Evolutionary conservation across 2,329 filamentous ascomycete species (phyloP).

Genomic region (Ophiostoma sp.): DNA sequence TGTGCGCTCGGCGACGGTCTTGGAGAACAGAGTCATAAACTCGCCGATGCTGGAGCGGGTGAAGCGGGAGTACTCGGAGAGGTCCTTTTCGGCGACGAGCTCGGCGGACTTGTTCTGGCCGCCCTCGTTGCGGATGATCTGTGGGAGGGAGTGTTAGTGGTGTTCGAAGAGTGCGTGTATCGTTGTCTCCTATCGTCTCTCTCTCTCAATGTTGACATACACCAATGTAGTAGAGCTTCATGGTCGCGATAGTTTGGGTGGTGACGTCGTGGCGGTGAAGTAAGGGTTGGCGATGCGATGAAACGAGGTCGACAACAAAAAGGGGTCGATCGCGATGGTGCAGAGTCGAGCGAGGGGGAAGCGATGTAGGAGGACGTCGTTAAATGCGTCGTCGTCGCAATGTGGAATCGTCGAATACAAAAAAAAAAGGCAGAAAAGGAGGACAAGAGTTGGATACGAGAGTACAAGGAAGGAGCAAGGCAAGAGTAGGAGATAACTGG

Average conservation of each 20-base stretch:
- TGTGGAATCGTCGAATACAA: not conserved
- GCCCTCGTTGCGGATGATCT: constrained; percentile 78
- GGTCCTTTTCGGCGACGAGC: constrained; percentile 65
- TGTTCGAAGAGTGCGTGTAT: not conserved
- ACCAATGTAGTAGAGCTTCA: constrained; percentile 88
- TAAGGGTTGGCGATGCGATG: not conserved
- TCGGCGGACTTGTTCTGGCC: constrained; percentile 25
- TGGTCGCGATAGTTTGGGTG: constrained; percentile 45
- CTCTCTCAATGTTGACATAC: constrained; percentile 48
- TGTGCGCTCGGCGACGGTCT: constrained; percentile 80
- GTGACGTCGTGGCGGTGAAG: constrained; percentile 11
- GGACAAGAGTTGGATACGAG: not conserved
- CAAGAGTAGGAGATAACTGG: not conserved
- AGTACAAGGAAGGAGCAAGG: not conserved
- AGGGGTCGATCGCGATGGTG: not conserved
- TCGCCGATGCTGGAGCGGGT: constrained; percentile 54
- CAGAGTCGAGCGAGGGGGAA: not conserved
- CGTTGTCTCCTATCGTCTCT: not conserved
- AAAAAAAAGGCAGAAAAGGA: not conserved
- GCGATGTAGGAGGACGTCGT: not conserved
- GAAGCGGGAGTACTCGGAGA: constrained; percentile 78
- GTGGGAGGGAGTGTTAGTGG: constrained; percentile 27
- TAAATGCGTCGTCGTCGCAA: not conserved
- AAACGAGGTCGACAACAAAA: not conserved
- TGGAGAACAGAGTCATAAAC: constrained; percentile 76